These are phyloP conservation scores for Stagonosporopsis tanaceti DNA, from an alignment of 2,329 filamentous ascomycete genomes.

Conservation along the genomic window DNA sequence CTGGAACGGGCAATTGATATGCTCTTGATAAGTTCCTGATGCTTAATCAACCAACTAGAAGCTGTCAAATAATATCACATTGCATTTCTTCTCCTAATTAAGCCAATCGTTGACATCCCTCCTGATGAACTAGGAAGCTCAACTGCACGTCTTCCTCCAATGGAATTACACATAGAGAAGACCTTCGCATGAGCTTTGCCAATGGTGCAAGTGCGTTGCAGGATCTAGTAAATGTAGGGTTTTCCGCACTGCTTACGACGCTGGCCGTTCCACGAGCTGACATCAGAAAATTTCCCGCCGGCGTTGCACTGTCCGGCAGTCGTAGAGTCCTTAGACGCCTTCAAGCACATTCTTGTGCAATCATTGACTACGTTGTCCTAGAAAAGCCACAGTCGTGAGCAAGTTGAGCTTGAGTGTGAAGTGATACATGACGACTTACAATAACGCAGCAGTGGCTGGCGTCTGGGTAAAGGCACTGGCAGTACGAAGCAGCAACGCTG, in stretches of 20 bases:
- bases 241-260: conserved; percentile 12
- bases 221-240: conserved; percentile 10
- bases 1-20: not conserved
- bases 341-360: conserved; percentile 15
- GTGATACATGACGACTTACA: conserved; percentile 10
- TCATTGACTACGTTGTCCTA: conserved; percentile 13
- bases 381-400: conserved; percentile 6
- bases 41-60: not conserved
- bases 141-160: conserved; percentile 7
- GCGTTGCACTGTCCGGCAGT: conserved; percentile 15
- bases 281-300: conserved; percentile 11
- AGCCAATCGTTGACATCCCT: not conserved
- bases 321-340: conserved; percentile 12
- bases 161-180: conserved; percentile 8
- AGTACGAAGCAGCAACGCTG: conserved; percentile 14
- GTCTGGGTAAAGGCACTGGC: conserved; percentile 14
- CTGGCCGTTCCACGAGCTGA: conserved; percentile 12
- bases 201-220: conserved; percentile 1
- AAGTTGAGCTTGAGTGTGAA: conserved; percentile 8
- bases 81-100: too few species aligned
- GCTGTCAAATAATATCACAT: not conserved
- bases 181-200: conserved; percentile 4
- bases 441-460: conserved; percentile 14
- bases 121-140: conserved; percentile 10
- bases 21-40: not conserved